These are phyloP conservation scores for Cytospora chrysosperma DNA, from an alignment of 2,329 filamentous ascomycete species.

Conservation along the genomic window DNA sequence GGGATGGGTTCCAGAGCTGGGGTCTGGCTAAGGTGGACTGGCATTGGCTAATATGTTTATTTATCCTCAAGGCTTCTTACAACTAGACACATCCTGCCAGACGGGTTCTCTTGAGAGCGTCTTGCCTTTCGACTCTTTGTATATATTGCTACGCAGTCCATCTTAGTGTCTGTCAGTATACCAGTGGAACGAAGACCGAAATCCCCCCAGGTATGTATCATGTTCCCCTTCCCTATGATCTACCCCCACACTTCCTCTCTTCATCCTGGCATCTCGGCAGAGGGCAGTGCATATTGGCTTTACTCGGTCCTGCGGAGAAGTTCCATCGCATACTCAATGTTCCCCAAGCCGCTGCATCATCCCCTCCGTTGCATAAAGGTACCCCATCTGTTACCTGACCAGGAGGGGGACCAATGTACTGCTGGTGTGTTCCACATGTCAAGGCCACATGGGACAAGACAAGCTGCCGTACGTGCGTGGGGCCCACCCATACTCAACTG, in stretches of 20 bases:
- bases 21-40: not conserved
- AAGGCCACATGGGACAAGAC: conserved; percentile 12
- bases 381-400: not conserved
- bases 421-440: conserved; percentile 20
- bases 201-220: conserved; percentile 8
- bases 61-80: not conserved
- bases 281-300: conserved; percentile 11
- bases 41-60: not conserved
- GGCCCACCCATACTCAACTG: conserved; percentile 3
- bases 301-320: conserved; percentile 24
- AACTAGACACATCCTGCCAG: not conserved
- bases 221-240: not conserved
- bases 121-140: not conserved
- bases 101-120: not conserved
- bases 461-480: not conserved
- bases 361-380: not conserved
- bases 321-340: conserved; percentile 9
- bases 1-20: too few relatives aligned
- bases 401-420: conserved; percentile 5
- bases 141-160: not conserved
- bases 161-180: not conserved
- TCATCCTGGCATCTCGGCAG: conserved; percentile 19
- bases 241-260: not conserved
- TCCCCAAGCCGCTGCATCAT: not conserved
- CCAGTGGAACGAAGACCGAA: not conserved